phyloP scores from a whole-genome alignment of 2,329 filamentous ascomycete genomes.

The Stachybotrys chlorohalonatus region DNA sequence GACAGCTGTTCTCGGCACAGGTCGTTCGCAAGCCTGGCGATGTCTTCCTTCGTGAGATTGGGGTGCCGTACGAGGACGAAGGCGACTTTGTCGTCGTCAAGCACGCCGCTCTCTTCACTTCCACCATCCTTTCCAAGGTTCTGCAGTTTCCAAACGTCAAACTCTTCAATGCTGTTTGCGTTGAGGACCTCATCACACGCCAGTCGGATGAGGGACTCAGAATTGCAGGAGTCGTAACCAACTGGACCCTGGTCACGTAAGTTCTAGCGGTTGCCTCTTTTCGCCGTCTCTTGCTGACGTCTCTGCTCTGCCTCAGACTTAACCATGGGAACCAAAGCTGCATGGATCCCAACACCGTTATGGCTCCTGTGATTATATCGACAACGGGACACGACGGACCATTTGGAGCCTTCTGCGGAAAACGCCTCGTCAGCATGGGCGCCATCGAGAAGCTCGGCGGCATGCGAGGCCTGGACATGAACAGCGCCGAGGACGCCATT shows the following conservation, averaged over 20 bases:
- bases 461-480: constrained; percentile 93
- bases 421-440: constrained; percentile 84
- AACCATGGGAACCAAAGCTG: constrained; percentile 81
- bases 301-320: too few species aligned
- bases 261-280: too few species aligned
- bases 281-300: too few species aligned
- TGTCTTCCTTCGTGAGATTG: constrained; percentile 70
- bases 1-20: constrained; percentile 93
- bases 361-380: constrained; percentile 77
- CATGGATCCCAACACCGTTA: constrained; percentile 98
- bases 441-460: constrained; percentile 75
- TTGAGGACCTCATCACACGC: constrained; percentile 88
- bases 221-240: constrained; percentile 84
- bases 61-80: constrained; percentile 81
- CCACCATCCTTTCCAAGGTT: constrained; percentile 75
- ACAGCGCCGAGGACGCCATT: constrained; percentile 82
- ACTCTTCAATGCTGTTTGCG: constrained; percentile 89
- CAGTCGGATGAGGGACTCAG: constrained; percentile 48
- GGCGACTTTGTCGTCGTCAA: constrained; percentile 86
- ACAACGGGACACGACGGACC: constrained; percentile 88
- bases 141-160: constrained; percentile 84
- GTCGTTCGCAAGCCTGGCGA: constrained; percentile 90
- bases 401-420: constrained; percentile 85
- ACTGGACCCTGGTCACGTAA: constrained; percentile 64
- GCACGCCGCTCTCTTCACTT: constrained; percentile 88